Conservation (phyloP, 345 rosid genomes). For the Citrus reticulata region DNA sequence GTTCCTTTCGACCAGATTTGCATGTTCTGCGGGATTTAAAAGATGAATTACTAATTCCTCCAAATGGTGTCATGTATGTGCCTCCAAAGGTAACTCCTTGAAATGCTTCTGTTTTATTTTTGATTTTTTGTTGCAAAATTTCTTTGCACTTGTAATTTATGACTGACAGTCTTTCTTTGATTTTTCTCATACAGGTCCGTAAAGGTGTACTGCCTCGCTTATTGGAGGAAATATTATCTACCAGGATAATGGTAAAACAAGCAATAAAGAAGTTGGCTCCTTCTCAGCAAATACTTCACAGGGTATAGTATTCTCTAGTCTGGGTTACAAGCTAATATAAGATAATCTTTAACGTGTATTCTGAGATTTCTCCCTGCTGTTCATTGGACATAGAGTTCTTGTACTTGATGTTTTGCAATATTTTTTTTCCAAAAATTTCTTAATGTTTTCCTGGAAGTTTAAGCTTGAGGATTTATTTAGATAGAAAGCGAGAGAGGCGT, state of each 20-base stretch:
- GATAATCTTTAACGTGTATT: not conserved
- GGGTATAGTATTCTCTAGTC: constrained; percentile 45
- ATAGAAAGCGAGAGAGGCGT: not conserved
- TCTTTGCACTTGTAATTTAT: not conserved
- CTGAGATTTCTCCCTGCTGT: not conserved
- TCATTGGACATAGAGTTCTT: not conserved
- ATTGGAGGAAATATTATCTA: constrained; percentile 87
- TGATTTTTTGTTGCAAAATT: not conserved
- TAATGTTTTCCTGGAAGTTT: not conserved
- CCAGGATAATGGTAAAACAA: constrained; percentile 91
- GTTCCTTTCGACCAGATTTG: constrained; percentile 62
- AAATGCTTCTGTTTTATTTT: not conserved
- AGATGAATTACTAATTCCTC: constrained; percentile 63
- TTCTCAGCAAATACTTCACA: constrained; percentile 69
- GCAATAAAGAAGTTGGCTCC: constrained; percentile 87
- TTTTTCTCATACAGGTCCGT: constrained; percentile 43
- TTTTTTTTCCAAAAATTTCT: not conserved
- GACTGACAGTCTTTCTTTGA: not conserved
- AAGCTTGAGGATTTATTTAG: not conserved
- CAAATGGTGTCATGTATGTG: constrained; percentile 78
- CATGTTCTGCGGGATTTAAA: constrained; percentile 47
- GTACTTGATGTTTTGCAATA: not conserved
- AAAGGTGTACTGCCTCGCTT: constrained; percentile 86
- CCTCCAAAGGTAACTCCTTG: constrained; percentile 66
- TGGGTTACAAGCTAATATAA: not conserved